Base-by-base conservation (phyloP, 345 rosid species). In the Odontarrhena argentea region DNA sequence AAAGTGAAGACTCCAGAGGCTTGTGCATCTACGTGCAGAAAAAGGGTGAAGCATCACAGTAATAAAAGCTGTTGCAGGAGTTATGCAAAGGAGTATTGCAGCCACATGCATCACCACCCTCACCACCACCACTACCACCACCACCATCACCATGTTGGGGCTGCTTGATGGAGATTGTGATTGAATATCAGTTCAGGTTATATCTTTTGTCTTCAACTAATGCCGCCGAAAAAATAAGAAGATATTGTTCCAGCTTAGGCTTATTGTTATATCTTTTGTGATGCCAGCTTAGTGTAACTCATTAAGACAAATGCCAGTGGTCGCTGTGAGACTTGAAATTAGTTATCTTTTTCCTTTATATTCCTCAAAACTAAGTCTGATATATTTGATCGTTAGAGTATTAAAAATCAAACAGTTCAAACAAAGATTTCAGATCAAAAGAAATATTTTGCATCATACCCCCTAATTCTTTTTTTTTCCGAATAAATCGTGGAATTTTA, bases 51-150 rank as follows among this genome's bases (percentile, higher is more conserved):
- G 66, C 74, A 9, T 58, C 70, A 75, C 60, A 57, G 6, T 35
- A 55, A 66, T 49, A 57, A 62, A 56, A 58, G 70, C 45, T 75
- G 78, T 58, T 75, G 78, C 70, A 75, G 71, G 53, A 75, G 78
- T 56, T 75, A 69, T 26, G 75, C 63, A 5, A 69, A 64, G 3
- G 75, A 70, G 37, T 36, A 41, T 15, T 75, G 78, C 13, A 35
- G 57, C 56, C 75, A 75, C 32, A 5, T 1, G 37, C 63, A 65
- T 24, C 71, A 52, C 3, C 68, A 63, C 10, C 56, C 12, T 5
- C 54, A 37, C 3, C 75, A 62, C 10, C 74, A 69, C 11, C 73
- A 60, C 38, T 55, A 61, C 52, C 63, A 67, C 14, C 70, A 66
- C 36, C 70, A 66, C 12, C 66, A 58, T 38, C 71, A 53, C 50